Conservation (phyloP, 371 early-diverging fungal species). For the Dinochytrium kinnereticum region DNA sequence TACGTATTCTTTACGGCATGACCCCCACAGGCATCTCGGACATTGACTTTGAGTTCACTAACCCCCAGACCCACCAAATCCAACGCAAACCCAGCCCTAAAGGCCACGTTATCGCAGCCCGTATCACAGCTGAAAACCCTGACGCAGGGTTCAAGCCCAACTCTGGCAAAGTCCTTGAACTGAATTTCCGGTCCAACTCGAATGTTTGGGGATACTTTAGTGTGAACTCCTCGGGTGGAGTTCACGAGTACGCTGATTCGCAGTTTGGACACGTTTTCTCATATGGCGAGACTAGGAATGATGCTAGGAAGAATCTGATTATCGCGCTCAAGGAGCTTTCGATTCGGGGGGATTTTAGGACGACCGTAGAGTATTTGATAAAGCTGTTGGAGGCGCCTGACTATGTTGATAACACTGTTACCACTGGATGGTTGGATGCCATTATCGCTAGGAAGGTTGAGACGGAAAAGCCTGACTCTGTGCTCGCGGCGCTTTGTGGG, state of each 20-base stretch:
- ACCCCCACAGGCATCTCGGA: conserved; percentile 79
- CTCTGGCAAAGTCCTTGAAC: conserved; percentile 92
- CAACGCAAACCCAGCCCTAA: conserved; percentile 92
- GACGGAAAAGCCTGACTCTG: conserved; percentile 89
- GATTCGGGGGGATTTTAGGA: conserved; percentile 97
- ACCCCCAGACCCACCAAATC: conserved; percentile 74
- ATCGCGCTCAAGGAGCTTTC: conserved; percentile 97
- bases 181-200: conserved; percentile 91
- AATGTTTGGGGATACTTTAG: conserved; percentile 99
- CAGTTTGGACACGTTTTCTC: conserved; percentile 99
- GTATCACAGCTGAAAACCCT: conserved; percentile 99
- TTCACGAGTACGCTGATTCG: conserved; percentile 98
- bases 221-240: conserved; percentile 90
- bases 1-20: conserved; percentile 91
- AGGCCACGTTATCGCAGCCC: conserved; percentile 97
- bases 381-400: conserved; percentile 90
- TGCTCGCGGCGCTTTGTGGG: conserved; percentile 90
- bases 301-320: conserved; percentile 94
- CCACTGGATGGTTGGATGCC: conserved; percentile 96
- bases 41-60: conserved; percentile 91
- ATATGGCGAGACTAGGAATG: conserved; percentile 93
- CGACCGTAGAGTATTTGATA: conserved; percentile 96
- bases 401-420: conserved; percentile 88
- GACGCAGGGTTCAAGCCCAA: conserved; percentile 98
- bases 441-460: conserved; percentile 88